Evolutionary conservation across 164 flowering plant species (phyloP).

Genomic region (Sedum album): DNA sequence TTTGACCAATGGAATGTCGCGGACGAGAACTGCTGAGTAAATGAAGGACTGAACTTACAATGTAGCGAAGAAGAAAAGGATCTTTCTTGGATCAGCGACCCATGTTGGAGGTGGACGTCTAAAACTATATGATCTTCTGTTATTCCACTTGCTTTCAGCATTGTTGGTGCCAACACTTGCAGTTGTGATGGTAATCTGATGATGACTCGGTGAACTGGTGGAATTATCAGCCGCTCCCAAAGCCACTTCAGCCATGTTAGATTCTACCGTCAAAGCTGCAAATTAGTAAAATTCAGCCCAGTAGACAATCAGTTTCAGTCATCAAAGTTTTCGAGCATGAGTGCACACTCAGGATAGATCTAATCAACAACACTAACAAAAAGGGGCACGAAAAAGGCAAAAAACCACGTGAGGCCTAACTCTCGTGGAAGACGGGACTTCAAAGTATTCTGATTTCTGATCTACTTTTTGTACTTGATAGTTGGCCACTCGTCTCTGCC

Average conservation of each 20-base stretch:
- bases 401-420: background rate
- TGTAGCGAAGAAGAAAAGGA: constrained; percentile 69
- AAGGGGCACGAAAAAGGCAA: background rate
- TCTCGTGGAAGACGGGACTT: background rate
- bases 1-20: too few species aligned
- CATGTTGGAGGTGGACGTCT: constrained; percentile 38
- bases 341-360: background rate
- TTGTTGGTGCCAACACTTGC: constrained; percentile 16
- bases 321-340: background rate
- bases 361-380: background rate
- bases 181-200: constrained; percentile 42
- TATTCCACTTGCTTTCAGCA: constrained; percentile 19
- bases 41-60: constrained; percentile 57
- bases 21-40: too few species aligned
- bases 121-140: constrained; percentile 28
- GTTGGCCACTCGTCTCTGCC: background rate
- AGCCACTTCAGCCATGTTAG: constrained; percentile 33
- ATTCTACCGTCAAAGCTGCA: constrained; percentile 17
- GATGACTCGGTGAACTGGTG: constrained; percentile 27
- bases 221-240: constrained; percentile 15
- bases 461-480: background rate
- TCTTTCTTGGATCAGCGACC: constrained; percentile 48
- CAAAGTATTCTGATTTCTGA: background rate
- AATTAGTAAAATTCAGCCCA: background rate
- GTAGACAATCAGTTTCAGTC: background rate